Percentiles rank a stretch among this genome's conserved stretches.
Conservation (phyloP, 1,284 basidiomycete genomes). For the Macrocystidia cucumis region DNA sequence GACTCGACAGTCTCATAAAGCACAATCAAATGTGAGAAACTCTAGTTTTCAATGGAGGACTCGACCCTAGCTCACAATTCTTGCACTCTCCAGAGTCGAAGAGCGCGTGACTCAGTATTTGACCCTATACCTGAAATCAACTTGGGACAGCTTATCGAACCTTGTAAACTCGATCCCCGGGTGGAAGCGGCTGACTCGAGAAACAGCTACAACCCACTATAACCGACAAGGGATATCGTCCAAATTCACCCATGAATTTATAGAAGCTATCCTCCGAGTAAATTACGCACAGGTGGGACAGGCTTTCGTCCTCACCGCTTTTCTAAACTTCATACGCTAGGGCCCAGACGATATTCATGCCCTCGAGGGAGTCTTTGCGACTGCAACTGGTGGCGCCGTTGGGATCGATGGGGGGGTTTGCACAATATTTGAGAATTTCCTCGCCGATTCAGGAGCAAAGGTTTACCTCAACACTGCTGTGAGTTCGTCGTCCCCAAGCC, state of each 20-base stretch:
- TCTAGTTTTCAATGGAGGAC: too few relatives aligned
- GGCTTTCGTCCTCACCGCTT: conserved; percentile 2
- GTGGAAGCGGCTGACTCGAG: conserved; percentile 44
- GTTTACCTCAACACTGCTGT: conserved; percentile 67
- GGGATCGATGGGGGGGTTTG: conserved; percentile 80
- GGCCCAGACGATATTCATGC: conserved; percentile 76
- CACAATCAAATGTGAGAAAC: too few relatives aligned
- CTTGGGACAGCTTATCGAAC: conserved; percentile 57
- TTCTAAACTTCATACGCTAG: conserved; percentile 24
- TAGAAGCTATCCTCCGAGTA: conserved; percentile 80
- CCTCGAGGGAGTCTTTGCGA: conserved; percentile 66
- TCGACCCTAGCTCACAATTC: too few relatives aligned
- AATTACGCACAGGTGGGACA: conserved; percentile 76
- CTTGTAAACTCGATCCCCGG: conserved; percentile 48
- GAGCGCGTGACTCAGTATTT: too few relatives aligned
- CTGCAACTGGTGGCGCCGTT: conserved; percentile 68
- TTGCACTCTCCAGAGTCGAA: too few relatives aligned
- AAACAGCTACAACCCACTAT: conserved; percentile 58
- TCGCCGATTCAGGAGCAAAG: conserved; percentile 61
- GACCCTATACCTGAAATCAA: too few relatives aligned
- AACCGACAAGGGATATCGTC: conserved; percentile 44
- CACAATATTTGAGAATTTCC: conserved; percentile 79
- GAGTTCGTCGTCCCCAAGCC: conserved; percentile 14
- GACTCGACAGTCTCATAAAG: too few relatives aligned
- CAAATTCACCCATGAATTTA: conserved; percentile 68